Base-by-base conservation (phyloP, 2,329 filamentous ascomycete genomes). In the Scedosporium aurantiacum region DNA sequence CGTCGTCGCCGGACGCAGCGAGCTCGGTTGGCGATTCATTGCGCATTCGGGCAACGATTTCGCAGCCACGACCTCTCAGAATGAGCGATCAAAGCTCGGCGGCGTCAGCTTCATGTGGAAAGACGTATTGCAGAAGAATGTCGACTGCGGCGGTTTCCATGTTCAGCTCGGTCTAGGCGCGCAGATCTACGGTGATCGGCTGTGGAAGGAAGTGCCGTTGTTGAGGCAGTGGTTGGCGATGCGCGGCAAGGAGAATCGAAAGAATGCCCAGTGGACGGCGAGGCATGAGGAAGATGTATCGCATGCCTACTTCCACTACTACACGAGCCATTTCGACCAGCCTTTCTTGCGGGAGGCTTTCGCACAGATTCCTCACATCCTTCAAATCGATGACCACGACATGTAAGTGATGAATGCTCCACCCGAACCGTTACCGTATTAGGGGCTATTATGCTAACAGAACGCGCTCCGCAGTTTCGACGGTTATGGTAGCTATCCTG, bases 41-140 rank as follows among this genome's bases (percentile, higher is more conserved):
- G 90, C 92, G 10, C 94, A 96, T 68, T 97, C 92, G 14, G 93
- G 93, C 3, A 97, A 97, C 70, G 94, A 99, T 71, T 99, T 97
- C 72, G 89, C 91, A 0, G 81, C 95, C 28, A 88, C 89, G 65
- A 94, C 96, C 1, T 91, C 87, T 64, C 87, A 91, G 61, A 91
- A 88, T 64, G 94, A 99, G 67, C 84, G 93, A 52, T 84, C 87
- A 37, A 90, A 88, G 67, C 82, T 97, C 1, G 94, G 94, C 32
- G 94, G 94, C 1, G 83, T 95, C 1, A 90, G 92, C 0, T 90
- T 94, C 70, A 96, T 99, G 93, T 99, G 94, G 94, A 97, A 97
- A 70, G 94, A 99, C 68, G 92, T 99, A 28, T 81, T 99, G 70
- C 91, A 97, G 74, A 97, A 97, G 79, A 96, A 99, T 68, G 85